A percentile compares a stretch with the other conserved stretches of the same genome.
These are phyloP conservation scores for Globomyces sp. DNA, from an alignment of 371 early-diverging fungal species.

Conservation along the genomic window DNA sequence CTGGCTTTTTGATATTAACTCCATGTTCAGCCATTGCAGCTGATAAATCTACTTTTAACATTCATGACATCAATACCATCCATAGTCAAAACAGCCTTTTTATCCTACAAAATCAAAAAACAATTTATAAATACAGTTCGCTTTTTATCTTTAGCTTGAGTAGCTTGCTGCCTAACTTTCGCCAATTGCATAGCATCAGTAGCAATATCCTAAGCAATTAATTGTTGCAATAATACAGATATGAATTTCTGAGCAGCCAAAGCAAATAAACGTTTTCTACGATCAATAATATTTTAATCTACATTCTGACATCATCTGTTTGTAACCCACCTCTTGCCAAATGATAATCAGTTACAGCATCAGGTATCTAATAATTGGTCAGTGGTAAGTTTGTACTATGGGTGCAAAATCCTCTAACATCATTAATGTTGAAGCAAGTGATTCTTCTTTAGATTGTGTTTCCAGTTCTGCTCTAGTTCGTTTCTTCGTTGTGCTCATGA, in stretches of 20 bases:
- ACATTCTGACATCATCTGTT: conserved; percentile 68
- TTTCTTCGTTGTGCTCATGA: conserved; percentile 6
- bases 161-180: conserved; percentile 76
- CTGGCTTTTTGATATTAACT: conserved; percentile 91
- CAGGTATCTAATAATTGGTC: conserved; percentile 69
- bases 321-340: conserved; percentile 91
- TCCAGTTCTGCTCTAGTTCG: conserved; percentile 21
- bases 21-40: conserved; percentile 91
- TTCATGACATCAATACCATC: conserved; percentile 51
- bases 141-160: conserved; percentile 7
- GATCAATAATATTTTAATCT: conserved; percentile 2
- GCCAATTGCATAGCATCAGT: conserved; percentile 92
- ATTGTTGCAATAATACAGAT: conserved; percentile 31
- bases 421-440: conserved; percentile 77
- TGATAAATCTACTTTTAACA: conserved; percentile 54
- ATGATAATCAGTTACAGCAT: conserved; percentile 95
- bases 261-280: conserved; percentile 83
- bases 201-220: conserved; percentile 65
- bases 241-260: conserved; percentile 95
- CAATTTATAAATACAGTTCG: no score
- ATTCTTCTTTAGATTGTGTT: conserved; percentile 55
- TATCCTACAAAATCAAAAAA: conserved; percentile 47
- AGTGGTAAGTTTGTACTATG: conserved; percentile 32
- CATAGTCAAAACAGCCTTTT: conserved; percentile 84
- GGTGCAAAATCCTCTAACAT: conserved; percentile 89